Base-by-base conservation (phyloP, 305 asterid species). In the Nicotiana rustica region DNA sequence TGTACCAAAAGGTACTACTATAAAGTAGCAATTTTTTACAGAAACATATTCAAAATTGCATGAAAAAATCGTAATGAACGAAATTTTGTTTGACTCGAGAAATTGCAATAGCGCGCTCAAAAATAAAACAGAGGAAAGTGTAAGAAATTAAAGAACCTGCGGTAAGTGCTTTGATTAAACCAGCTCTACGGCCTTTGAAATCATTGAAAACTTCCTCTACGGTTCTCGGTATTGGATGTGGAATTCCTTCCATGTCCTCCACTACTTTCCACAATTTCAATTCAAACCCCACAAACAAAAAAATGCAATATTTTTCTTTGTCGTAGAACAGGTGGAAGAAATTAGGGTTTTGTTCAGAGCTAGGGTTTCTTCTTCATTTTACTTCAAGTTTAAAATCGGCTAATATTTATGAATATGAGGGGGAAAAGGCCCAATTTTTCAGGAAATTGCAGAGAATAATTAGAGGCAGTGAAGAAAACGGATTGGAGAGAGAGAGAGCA, bases 121-220 rank as follows among this genome's bases (percentile, higher is more conserved):
- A 41, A 41, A 41, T 41, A 41, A 41, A 41, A 41, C 47, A 6
- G 47, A 60, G 41, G 55, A 25, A 19, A 33, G 47, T 6, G 47
- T 41, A 41, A 41, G 52, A 55, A 18, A 55, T 78, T 4, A 56
- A 65, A 59, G 67, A 56, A 93, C 97, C 97, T 49, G 81, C n/a
- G 33, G 97, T 89, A 21, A 93, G 97, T 71, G 97, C 97, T 87
- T 89, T 94, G 80, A 94, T 89, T 82, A 94, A 88, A 79, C 90
- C 97, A 88, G 89, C 85, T 61, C 98, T 67, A 10, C 97, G 90
- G 56, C 94, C 97, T 81, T 85, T 89, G 86, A 91, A 93, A 89
- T 93, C 97, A 78, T 66, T 85, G 90, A 89, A 93, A 78, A 93
- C 94, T 78, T 92, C 97, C 66, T 91, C 97, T 3, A 92, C 95